Evolutionary conservation across 2,329 filamentous ascomycete species (phyloP), one percentile per base, ranked within the genome.

Genomic region (Scedosporium dehoogii): DNA sequence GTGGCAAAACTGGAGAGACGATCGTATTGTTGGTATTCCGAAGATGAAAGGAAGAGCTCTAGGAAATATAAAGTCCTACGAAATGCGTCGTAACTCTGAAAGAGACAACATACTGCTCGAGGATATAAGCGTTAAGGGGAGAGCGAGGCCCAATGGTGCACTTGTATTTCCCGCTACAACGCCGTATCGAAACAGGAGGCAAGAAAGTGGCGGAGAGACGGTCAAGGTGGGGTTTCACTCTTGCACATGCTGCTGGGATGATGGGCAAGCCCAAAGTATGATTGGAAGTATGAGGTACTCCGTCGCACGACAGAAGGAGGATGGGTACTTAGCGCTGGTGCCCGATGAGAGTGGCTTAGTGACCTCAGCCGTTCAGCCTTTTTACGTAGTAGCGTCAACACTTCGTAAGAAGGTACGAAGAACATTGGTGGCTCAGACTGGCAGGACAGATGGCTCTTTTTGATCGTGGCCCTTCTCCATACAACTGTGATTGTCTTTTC

Each of bases 331-430:
- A 9, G 33, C 33, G 18, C 51, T 55, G 51, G 51, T 27, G 51
- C 51, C 51, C 51, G 44, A 55, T 55, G 6, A 27, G 51, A 14
- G 51, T 55, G 51, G 51, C 51, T 55, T 55, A 55, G 51, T 23
- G 51, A 14, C 51, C 51, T 55, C 51, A 55, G 51, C 51, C 51
- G 51, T 55, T 55, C 51, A 55, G 51, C 51, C 51, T 55, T 53
- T 53, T 38, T 38, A 38, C 10, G 10, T 12, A 38, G 33, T 38
- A 38, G 33, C 33, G 33, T 38, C 33, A 38, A 38, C 33, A 4
- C 33, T 38, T 38, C 33, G 33, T 14, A 38, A 38, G 33, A 38
- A 38, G 33, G 33, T 38, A 38, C 33, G 33, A 38, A 38, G 10
- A 48, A 48, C 10, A 9, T 48, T 48, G 21, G 44, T 48, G n/a